Conservation (phyloP, 169 alveolate species). For the Amoebophrya sp. region DNA sequence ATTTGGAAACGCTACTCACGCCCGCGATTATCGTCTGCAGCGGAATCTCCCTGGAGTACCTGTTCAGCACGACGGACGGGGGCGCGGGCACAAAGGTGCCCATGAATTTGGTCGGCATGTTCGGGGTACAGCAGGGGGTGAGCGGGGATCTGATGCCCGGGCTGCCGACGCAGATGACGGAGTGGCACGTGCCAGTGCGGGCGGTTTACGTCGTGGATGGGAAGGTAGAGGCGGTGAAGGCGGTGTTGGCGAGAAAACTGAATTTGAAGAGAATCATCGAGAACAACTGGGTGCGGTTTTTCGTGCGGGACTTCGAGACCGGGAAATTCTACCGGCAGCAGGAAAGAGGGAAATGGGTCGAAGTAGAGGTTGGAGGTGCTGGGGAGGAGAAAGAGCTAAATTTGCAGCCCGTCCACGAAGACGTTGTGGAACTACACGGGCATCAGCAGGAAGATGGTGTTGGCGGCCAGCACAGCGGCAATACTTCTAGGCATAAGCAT, state of each 20-base stretch:
- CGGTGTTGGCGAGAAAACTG: not conserved
- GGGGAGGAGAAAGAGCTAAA: not conserved
- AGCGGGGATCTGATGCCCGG: not conserved
- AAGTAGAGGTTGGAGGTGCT: not conserved
- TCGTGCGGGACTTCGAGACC: not conserved
- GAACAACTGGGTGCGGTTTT: not conserved
- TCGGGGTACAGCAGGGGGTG: not conserved
- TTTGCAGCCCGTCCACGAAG: not conserved
- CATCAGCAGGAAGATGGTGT: not conserved
- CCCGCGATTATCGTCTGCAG: not conserved
- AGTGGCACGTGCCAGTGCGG: not conserved
- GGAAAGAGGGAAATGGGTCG: not conserved
- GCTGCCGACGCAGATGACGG: conserved; percentile 12
- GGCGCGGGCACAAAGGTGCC: not conserved
- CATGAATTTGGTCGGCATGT: not conserved
- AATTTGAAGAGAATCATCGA: not conserved
- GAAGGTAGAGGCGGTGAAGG: not conserved
- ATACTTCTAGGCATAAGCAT: not conserved
- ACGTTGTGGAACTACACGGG: not conserved
- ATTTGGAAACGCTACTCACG: not conserved
- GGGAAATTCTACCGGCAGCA: not conserved
- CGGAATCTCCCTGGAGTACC: not conserved
- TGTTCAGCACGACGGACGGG: not conserved
- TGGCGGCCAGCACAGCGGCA: not conserved
- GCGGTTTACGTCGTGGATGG: not conserved